These are phyloP conservation scores for Earliella scabrosa DNA, from an alignment of 1,284 basidiomycete genomes.

Conservation along the genomic window DNA sequence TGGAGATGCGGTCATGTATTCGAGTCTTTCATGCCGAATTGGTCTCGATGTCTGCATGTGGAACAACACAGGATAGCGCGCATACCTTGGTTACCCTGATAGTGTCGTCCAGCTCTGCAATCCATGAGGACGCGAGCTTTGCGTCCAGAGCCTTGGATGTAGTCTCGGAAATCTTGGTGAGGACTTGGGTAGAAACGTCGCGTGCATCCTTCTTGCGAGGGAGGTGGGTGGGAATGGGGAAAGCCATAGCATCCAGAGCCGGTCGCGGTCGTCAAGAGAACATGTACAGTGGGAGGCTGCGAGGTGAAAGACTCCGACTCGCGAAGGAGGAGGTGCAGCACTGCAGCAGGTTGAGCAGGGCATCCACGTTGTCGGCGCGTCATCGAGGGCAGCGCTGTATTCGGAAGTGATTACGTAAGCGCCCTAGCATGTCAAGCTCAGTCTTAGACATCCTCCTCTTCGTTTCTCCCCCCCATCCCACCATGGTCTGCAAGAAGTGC, in stretches of 20 bases:
- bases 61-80: neutral
- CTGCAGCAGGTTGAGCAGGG: neutral
- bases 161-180: constrained; percentile 69
- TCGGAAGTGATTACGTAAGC: neutral
- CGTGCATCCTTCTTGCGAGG: constrained; percentile 56
- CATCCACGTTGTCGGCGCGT: neutral
- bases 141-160: constrained; percentile 61
- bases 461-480: constrained; percentile 20
- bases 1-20: constrained; percentile 71
- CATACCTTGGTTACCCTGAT: constrained; percentile 72
- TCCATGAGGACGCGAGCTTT: constrained; percentile 65
- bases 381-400: neutral
- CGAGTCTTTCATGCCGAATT: constrained; percentile 45
- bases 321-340: too few relatives aligned
- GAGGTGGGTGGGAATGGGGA: constrained; percentile 70
- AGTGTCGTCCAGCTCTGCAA: constrained; percentile 68
- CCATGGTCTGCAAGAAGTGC: constrained; percentile 81
- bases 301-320: too few relatives aligned
- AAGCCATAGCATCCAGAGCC: constrained; percentile 55
- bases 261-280: neutral
- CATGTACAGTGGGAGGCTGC: too few relatives aligned
- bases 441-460: neutral
- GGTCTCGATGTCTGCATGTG: neutral
- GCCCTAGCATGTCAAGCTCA: neutral
- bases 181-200: constrained; percentile 69